Evolutionary conservation across 768 basidiomycete genomes (phyloP), one percentile per base, ranked within the genome.

Genomic region (Termitomyces sp.): DNA sequence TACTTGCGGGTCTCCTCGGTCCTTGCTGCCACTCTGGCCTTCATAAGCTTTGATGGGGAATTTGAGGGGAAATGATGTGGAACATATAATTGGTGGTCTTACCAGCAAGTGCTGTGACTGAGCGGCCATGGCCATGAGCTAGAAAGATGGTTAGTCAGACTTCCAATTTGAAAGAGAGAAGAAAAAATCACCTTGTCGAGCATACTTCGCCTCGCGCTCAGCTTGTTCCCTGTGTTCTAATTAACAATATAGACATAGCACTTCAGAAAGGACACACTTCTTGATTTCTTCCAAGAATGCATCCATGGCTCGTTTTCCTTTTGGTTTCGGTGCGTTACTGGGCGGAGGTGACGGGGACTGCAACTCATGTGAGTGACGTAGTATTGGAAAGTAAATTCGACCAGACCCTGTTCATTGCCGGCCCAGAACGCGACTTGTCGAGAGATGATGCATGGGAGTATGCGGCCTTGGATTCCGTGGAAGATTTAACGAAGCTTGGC

Each of bases 251-350:
- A 41, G 49, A 41, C 22, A 14, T 17, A 46, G 3, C 35, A 59
- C 46, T 28, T 30, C 4, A 28, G 19, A 49, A 9, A 12, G 35
- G 32, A 55, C 75, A 21, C 45, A 89, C 96, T 83, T 83, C 73
- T 98, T 98, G 56, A 99, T 92, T 73, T 99, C 94, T 64, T 97
- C 94, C 49, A 99, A 75, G 67, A 98, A 99, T 2, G 87, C 71
- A 70, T 98, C 95, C 93, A 98, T 98, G 1, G 90, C 93, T 49
- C 96, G 83, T 68, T 93, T 97, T 2, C 97, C 97, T 68, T 93
- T 97, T 0, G 90, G 86, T 66, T 85, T 93, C 1, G 85, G 80
- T 5, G 68, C 73, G 55, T 64, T 66, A 22, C 68, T 56, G 14
- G 75, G 62, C 0, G 81, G 74, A 3, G 86, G 82, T 22, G 90